These are phyloP conservation scores for Aspergillus versicolor DNA, from an alignment of 2,329 filamentous ascomycete species.

Conservation along the genomic window DNA sequence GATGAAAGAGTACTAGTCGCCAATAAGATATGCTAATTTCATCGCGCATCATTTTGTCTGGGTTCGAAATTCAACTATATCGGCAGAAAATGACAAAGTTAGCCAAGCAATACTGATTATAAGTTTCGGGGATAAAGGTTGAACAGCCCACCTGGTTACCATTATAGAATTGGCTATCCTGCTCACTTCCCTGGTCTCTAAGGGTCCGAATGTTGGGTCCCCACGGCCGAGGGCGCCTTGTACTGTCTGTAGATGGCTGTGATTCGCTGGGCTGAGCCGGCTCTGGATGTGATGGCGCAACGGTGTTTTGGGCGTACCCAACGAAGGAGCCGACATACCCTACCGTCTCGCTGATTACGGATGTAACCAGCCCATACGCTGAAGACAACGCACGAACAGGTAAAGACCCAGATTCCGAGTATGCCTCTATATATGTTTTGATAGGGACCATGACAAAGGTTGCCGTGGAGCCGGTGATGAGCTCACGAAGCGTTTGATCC, in stretches of 20 bases:
- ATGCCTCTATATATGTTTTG: conserved; percentile 60
- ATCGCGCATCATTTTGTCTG: conserved; percentile 15
- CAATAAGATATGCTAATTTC: background rate
- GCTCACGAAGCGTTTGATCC: conserved; percentile 61
- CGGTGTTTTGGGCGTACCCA: conserved; percentile 35
- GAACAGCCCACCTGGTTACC: conserved; percentile 72
- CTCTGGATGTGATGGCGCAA: conserved; percentile 14
- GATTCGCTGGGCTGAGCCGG: conserved; percentile 7
- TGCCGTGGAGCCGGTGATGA: conserved; percentile 74
- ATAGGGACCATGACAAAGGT: conserved; percentile 80
- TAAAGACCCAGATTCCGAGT: conserved; percentile 43
- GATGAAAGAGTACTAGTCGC: background rate
- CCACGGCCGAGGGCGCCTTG: conserved; percentile 17
- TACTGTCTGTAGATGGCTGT: conserved; percentile 7
- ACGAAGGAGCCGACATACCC: conserved; percentile 46
- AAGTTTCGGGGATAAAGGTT: background rate
- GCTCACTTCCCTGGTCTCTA: conserved; percentile 54
- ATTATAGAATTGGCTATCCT: conserved; percentile 76
- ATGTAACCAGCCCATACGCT: conserved; percentile 44
- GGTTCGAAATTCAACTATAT: conserved; percentile 25
- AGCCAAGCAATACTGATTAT: background rate
- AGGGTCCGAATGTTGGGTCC: conserved; percentile 53
- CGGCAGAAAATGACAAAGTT: background rate
- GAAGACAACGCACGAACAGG: conserved; percentile 43
- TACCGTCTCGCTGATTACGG: conserved; percentile 42